Percentiles rank a stretch among this genome's conserved stretches.
Conservation (phyloP, 108 stramenopile genomes). For the Mediolabrus comicus region DNA sequence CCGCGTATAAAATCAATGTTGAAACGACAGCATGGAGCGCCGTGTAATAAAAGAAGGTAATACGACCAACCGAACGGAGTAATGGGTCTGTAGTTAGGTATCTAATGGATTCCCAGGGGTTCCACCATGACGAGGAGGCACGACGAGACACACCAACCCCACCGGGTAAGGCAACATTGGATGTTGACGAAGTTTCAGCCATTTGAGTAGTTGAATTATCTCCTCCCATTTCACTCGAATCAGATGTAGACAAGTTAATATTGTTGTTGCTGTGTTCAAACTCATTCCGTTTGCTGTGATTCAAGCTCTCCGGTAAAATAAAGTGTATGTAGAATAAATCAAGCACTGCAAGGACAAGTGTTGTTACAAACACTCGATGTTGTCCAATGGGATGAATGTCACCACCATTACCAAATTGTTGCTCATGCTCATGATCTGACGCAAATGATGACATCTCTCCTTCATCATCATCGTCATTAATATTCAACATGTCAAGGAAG, state of each 20-base stretch:
- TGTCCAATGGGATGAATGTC: constrained; percentile 46
- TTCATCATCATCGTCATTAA: constrained; percentile 1
- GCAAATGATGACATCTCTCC: not conserved
- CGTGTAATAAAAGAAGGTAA: constrained; percentile 93
- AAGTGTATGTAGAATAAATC: constrained; percentile 78
- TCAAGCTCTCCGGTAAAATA: constrained; percentile 71
- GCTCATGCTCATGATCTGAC: not conserved
- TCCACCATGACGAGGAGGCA: constrained; percentile 49
- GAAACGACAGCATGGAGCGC: constrained; percentile 92
- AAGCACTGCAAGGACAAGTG: constrained; percentile 62
- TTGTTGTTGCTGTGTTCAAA: constrained; percentile 7
- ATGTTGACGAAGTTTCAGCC: constrained; percentile 27
- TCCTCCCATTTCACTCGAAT: not conserved
- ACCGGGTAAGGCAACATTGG: constrained; percentile 27
- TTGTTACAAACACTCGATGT: constrained; percentile 66
- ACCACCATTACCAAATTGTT: not conserved
- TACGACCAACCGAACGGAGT: constrained; percentile 71
- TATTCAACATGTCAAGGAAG: constrained; percentile 44
- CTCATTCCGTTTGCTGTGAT: constrained; percentile 11
- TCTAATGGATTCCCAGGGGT: constrained; percentile 64
- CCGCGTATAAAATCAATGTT: constrained; percentile 85
- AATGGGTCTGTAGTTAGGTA: constrained; percentile 71
- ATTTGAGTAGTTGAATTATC: constrained; percentile 8
- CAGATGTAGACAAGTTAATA: not conserved
- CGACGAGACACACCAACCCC: constrained; percentile 34